phyloP scores from a whole-genome alignment of 176 grass and related monocot genomes.

The Bonia amplexicaulis region DNA sequence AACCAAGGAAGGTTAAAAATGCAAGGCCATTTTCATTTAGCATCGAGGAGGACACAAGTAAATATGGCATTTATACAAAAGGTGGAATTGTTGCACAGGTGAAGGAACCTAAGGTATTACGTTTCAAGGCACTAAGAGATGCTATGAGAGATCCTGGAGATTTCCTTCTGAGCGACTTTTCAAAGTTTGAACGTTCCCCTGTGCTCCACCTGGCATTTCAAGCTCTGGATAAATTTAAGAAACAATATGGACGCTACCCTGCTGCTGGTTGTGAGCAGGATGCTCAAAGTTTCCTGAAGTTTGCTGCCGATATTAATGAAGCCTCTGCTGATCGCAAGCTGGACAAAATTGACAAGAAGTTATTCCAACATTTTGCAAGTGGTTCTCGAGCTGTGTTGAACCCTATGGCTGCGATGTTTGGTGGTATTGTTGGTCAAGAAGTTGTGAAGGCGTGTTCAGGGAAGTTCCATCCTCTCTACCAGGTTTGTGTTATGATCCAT shows the following conservation, averaged over 20 bases:
- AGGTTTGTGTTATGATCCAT: slow-evolving; percentile 38
- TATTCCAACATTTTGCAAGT: slow-evolving; percentile 53
- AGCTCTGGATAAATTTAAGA: slow-evolving; percentile 63
- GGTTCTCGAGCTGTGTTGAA: slow-evolving; percentile 67
- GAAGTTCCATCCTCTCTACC: slow-evolving; percentile 78
- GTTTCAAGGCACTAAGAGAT: slow-evolving; percentile 66
- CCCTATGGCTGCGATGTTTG: slow-evolving; percentile 82
- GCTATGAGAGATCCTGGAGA: slow-evolving; percentile 62
- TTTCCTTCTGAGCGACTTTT: slow-evolving; percentile 67
- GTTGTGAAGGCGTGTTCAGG: slow-evolving; percentile 71
- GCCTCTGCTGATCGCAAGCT: slow-evolving; percentile 19
- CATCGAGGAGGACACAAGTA: slow-evolving; percentile 63
- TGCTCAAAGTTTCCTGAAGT: slow-evolving; percentile 48
- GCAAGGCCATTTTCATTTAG: slow-evolving; percentile 53
- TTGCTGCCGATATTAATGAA: slow-evolving; percentile 51
- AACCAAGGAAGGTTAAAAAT: slow-evolving; percentile 61
- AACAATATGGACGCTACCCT: slow-evolving; percentile 41
- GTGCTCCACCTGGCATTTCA: slow-evolving; percentile 66
- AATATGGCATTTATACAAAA: slow-evolving; percentile 45
- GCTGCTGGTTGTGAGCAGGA: slow-evolving; percentile 49
- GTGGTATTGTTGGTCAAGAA: slow-evolving; percentile 82
- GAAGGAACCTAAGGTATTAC: slow-evolving; percentile 59
- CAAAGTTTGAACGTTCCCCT: slow-evolving; percentile 55
- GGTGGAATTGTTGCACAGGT: slow-evolving; percentile 67
- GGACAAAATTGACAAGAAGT: slow-evolving; percentile 41